Conservation (phyloP, 352 stramenopile species). For the Thalassiosira sp. region DNA sequence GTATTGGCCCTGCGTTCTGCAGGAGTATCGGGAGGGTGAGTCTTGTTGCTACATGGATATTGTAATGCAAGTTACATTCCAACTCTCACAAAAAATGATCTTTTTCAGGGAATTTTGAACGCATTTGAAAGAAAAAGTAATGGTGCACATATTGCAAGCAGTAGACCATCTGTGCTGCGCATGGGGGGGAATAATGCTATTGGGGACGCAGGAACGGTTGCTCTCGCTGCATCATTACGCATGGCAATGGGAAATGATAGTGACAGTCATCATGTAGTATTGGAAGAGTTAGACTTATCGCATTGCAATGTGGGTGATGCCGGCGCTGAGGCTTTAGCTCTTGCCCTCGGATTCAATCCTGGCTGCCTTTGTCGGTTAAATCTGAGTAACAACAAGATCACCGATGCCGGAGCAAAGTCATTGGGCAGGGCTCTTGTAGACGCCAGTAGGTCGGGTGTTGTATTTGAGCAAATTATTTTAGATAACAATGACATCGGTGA, state of each 20-base stretch:
- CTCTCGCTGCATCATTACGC: constrained; percentile 71
- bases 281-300: constrained; percentile 77
- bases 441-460: not conserved
- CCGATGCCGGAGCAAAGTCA: constrained; percentile 60
- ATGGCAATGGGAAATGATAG: constrained; percentile 36
- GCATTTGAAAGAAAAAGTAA: constrained; percentile 31
- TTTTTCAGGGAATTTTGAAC: constrained; percentile 33
- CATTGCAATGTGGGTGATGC: constrained; percentile 72
- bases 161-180: constrained; percentile 50
- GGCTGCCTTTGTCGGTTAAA: constrained; percentile 61
- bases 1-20: constrained; percentile 69
- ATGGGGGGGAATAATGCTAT: constrained; percentile 70
- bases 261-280: constrained; percentile 33
- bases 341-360: constrained; percentile 64
- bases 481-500: constrained; percentile 76
- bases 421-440: constrained; percentile 56
- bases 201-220: constrained; percentile 71
- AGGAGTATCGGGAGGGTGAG: constrained; percentile 71
- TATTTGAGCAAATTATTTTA: constrained; percentile 67
- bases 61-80: constrained; percentile 16
- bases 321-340: constrained; percentile 69
- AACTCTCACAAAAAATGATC: constrained; percentile 6
- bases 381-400: constrained; percentile 81
- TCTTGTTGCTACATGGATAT: constrained; percentile 5
- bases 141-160: constrained; percentile 1